phyloP scores from a whole-genome alignment of 768 basidiomycete species.

The Xerocomus brunneocitrinus region DNA sequence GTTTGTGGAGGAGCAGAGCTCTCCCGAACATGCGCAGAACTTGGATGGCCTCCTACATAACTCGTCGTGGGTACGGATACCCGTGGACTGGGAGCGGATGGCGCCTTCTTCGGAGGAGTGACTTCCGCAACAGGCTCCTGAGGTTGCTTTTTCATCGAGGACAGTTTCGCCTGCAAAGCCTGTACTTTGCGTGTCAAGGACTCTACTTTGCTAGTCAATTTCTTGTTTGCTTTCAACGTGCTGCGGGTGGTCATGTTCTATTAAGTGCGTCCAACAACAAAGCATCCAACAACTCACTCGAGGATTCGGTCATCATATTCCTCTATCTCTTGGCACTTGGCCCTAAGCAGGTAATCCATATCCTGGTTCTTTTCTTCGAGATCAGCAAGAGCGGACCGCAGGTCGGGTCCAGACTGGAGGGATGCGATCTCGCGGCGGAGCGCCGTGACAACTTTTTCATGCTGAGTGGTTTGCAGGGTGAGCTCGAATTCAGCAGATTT shows the following conservation, averaged over 20 bases:
- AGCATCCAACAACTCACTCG: slow-evolving; percentile 43
- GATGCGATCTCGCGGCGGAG: slow-evolving; percentile 54
- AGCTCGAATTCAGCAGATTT: slow-evolving; percentile 65
- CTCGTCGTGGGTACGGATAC: slow-evolving; percentile 7
- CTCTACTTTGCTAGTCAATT: slow-evolving; percentile 64
- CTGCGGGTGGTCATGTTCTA: slow-evolving; percentile 34
- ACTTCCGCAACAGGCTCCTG: slow-evolving; percentile 12
- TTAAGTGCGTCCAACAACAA: slow-evolving; percentile 2
- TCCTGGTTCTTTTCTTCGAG: slow-evolving; percentile 68
- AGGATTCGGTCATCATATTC: slow-evolving; percentile 79
- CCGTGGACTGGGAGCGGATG: slow-evolving; percentile 12
- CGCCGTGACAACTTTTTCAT: slow-evolving; percentile 57
- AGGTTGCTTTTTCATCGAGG: slow-evolving; percentile 44
- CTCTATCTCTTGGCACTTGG: slow-evolving; percentile 75
- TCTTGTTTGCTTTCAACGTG: slow-evolving; percentile 78
- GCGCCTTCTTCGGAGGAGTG: slow-evolving; percentile 6
- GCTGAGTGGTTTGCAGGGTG: slow-evolving; percentile 59
- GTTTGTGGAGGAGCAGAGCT: slow-evolving; percentile 43
- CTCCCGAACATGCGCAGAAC: slow-evolving; percentile 16
- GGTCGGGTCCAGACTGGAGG: slow-evolving; percentile 49
- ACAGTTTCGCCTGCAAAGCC: slow-evolving; percentile 62
- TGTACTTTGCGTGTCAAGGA: slow-evolving; percentile 68
- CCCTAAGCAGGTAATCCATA: slow-evolving; percentile 67
- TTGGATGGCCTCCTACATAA: neutral
- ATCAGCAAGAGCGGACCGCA: slow-evolving; percentile 52